These are phyloP conservation scores for Simmondsia chinensis DNA, from an alignment of 148 eudicot genomes.

Conservation along the genomic window DNA sequence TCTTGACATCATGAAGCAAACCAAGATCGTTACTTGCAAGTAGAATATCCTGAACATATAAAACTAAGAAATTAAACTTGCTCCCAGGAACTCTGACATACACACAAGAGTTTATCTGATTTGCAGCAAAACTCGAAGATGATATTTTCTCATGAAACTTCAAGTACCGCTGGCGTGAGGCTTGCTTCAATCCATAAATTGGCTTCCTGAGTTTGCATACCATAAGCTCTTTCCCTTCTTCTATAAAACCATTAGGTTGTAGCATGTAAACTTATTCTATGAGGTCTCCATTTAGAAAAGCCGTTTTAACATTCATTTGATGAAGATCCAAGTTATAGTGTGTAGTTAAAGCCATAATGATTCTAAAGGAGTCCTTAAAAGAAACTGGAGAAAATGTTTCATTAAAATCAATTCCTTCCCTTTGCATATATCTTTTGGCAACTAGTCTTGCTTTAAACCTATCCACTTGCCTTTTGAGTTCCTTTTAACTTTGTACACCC, in stretches of 20 bases:
- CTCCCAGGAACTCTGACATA: slow-evolving; percentile 6
- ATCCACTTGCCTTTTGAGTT: not conserved
- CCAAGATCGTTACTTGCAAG: too few species aligned
- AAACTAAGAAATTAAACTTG: not conserved
- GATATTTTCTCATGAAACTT: slow-evolving; percentile 6
- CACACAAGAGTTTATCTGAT: slow-evolving; percentile 1
- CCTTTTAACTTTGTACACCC: not conserved
- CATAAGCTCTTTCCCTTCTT: not conserved
- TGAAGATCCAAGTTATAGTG: slow-evolving; percentile 11
- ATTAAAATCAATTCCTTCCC: slow-evolving; percentile 3
- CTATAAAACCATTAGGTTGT: not conserved
- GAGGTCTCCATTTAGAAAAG: slow-evolving; percentile 4
- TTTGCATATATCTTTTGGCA: not conserved
- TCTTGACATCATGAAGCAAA: too few species aligned
- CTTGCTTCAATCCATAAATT: slow-evolving; percentile 14
- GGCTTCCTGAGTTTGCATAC: slow-evolving; percentile 8
- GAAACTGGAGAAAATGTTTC: slow-evolving; percentile 5
- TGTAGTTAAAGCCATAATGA: slow-evolving; percentile 5
- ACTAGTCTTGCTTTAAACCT: not conserved
- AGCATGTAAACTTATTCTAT: not conserved
- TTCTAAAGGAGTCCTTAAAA: slow-evolving; percentile 1
- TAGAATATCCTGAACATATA: too few species aligned
- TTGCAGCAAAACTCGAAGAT: slow-evolving; percentile 2
- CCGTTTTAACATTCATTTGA: slow-evolving; percentile 12
- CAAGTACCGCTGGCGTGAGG: slow-evolving; percentile 5